A percentile compares a stretch with the other conserved stretches of the same genome.
phyloP scores from a whole-genome alignment of 257 asterid species.

The Henckelia pumila region DNA sequence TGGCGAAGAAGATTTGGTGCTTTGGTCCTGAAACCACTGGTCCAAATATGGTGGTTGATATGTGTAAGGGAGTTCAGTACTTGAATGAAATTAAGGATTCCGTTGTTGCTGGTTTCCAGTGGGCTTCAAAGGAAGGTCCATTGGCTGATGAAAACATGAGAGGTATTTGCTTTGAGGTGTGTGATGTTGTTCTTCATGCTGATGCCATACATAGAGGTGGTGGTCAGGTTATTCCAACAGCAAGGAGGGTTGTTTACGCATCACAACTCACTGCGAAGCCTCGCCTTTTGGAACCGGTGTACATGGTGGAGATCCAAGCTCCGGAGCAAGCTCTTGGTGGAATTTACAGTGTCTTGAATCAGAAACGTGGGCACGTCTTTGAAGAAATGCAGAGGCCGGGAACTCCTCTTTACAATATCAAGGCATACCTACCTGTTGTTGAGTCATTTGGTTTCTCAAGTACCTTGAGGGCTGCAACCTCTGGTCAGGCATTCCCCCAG shows the following conservation, averaged over 20 bases:
- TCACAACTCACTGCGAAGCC: constrained; percentile 45
- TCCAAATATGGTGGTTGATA: constrained; percentile 45
- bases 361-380: constrained; percentile 42
- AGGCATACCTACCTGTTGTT: constrained; percentile 30
- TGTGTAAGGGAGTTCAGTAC: constrained; percentile 45
- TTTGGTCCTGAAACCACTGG: constrained; percentile 46
- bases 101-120: constrained; percentile 43
- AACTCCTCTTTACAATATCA: constrained; percentile 41
- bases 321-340: constrained; percentile 46
- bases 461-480: constrained; percentile 44
- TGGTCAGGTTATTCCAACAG: constrained; percentile 40
- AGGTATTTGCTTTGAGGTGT: constrained; percentile 41
- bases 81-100: constrained; percentile 42
- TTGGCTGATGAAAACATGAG: constrained; percentile 47
- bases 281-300: constrained; percentile 39
- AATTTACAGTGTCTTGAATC: constrained; percentile 38
- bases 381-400: constrained; percentile 42
- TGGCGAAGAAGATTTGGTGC: constrained; percentile 41
- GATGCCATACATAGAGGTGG: constrained; percentile 48
- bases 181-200: constrained; percentile 40
- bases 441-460: constrained; percentile 40
- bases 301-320: constrained; percentile 43
- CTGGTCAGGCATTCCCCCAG: constrained; percentile 51
- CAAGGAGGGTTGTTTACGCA: constrained; percentile 37
- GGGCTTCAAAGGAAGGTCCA: constrained; percentile 47